Base-by-base conservation (phyloP, 2,329 filamentous ascomycete genomes). In the Zopfia rhizophila region DNA sequence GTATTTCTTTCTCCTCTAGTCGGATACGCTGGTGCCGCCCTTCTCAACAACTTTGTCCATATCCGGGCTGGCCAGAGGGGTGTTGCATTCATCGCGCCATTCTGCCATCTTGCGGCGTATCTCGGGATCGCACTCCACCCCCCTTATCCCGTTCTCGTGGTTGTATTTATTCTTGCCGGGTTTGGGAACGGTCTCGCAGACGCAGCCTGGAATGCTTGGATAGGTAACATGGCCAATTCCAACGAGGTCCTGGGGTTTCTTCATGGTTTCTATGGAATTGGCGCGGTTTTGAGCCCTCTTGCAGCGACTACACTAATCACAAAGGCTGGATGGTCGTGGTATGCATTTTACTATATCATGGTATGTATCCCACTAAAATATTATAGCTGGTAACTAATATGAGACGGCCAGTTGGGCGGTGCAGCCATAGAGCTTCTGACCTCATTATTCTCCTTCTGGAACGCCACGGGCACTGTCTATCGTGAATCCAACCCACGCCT, bases 331-430 rank as follows among this genome's bases (percentile, higher is more conserved):
- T 68, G 85, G 39, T 73, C 74, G 1, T 93, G 89, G 89, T 89
- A 86, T 58, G 74, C 77, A 11, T 91, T 87, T 66, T 92, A 89
- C 68, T 90, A 89, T 61, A 69, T 90, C 43, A 87, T 90, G 84
- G 82, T 87, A 54, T 52, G 78, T 61, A 25, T 18, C 12, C 10
- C 12, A 23, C 37, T 38, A 19, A 27, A 40, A 23, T 18, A 5
- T 22, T 19, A 24, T 16, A 53, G 56, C 38, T 58, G 8, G 3
- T 16, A 24, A n/a, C n/a, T n/a, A 19, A 7, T 28, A n/a, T 18
- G 12, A 3, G 33, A 31, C 29, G 17, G 10, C 28, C 21, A 70
- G 72, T 75, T 85, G 32, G 83, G 75, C 5, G 63, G 80, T 17
- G 77, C 82, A 0, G 75, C 68, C 0, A 52, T 86, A n/a, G 85